Percentiles rank a stretch among this genome's conserved stretches.
Evolutionary conservation across 208 protist species (phyloP).

Genomic region (Wallacemonas sp.): DNA sequence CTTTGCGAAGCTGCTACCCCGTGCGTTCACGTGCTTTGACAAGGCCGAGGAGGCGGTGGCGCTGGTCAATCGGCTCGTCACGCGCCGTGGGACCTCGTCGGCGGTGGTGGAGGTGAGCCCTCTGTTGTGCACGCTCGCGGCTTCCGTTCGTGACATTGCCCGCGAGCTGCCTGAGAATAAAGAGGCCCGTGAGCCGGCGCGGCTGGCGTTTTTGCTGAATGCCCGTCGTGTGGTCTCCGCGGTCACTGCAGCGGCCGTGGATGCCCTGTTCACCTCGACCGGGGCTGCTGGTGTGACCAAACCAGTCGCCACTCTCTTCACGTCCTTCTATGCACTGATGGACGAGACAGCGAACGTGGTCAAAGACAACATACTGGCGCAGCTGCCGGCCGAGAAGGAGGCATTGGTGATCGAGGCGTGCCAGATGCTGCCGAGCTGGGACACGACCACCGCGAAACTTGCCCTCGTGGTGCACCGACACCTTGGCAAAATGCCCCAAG

Average conservation of each 20-base stretch:
- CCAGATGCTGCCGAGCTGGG: slow-evolving; percentile 58
- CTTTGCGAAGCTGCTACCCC: slow-evolving; percentile 46
- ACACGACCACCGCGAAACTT: slow-evolving; percentile 53
- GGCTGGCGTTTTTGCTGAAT: slow-evolving; percentile 29
- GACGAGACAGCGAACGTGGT: slow-evolving; percentile 70
- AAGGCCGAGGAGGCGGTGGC: slow-evolving; percentile 5
- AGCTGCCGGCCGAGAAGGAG: slow-evolving; percentile 26
- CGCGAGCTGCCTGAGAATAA: slow-evolving; percentile 1
- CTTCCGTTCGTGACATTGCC: slow-evolving; percentile 50
- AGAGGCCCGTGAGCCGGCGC: background rate
- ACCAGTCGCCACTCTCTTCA: slow-evolving; percentile 33
- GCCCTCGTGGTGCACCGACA: slow-evolving; percentile 76
- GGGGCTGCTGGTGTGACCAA: slow-evolving; percentile 34
- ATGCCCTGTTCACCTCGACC: slow-evolving; percentile 34
- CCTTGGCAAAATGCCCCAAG: slow-evolving; percentile 52
- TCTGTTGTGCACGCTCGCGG: slow-evolving; percentile 61
- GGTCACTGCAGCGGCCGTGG: slow-evolving; percentile 38
- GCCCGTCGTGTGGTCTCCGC: slow-evolving; percentile 51
- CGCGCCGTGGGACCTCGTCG: background rate
- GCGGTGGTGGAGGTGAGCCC: slow-evolving; percentile 12
- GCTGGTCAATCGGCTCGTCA: slow-evolving; percentile 13
- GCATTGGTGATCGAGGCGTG: slow-evolving; percentile 53
- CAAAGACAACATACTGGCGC: slow-evolving; percentile 67
- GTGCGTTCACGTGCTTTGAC: slow-evolving; percentile 21
- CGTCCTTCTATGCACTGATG: slow-evolving; percentile 59